These are phyloP conservation scores for Escallonia herrerae DNA, from an alignment of 129 eudicot genomes.

Conservation along the genomic window DNA sequence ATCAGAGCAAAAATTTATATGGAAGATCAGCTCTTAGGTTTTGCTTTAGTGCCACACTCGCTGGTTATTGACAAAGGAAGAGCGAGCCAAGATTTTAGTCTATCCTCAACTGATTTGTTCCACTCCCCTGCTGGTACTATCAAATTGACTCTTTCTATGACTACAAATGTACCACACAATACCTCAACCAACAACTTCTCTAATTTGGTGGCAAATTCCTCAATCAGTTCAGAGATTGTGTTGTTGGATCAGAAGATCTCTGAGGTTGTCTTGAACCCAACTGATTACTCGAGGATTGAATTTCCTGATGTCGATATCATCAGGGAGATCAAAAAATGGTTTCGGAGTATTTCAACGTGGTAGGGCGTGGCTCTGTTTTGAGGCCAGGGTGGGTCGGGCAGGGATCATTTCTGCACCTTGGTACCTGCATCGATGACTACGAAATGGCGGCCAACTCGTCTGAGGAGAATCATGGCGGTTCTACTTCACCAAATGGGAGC, in stretches of 20 bases:
- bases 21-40: slow-evolving; percentile 91
- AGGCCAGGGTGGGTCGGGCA: slow-evolving; percentile 17
- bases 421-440: slow-evolving; percentile 47
- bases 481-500: slow-evolving; percentile 47
- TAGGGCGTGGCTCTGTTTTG: slow-evolving; percentile 16
- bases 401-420: slow-evolving; percentile 71
- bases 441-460: slow-evolving; percentile 51
- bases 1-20: slow-evolving; percentile 57
- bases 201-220: slow-evolving; percentile 9
- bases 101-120: slow-evolving; percentile 81
- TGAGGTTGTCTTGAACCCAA: slow-evolving; percentile 25
- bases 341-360: slow-evolving; percentile 46
- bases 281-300: slow-evolving; percentile 51
- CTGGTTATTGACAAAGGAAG: slow-evolving; percentile 40
- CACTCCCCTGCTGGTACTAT: slow-evolving; percentile 91
- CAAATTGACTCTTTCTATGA: slow-evolving; percentile 42
- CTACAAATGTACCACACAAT: slow-evolving; percentile 21
- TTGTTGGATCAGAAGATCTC: slow-evolving; percentile 39
- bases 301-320: slow-evolving; percentile 61
- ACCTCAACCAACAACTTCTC: not conserved
- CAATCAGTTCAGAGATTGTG: slow-evolving; percentile 38
- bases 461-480: slow-evolving; percentile 19
- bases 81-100: slow-evolving; percentile 51
- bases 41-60: slow-evolving; percentile 66
- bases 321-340: slow-evolving; percentile 60